Evolutionary conservation across 495 filamentous ascomycete genomes (phyloP), one percentile per base, ranked within the genome.

Genomic region (Coniosporium apollinis): DNA sequence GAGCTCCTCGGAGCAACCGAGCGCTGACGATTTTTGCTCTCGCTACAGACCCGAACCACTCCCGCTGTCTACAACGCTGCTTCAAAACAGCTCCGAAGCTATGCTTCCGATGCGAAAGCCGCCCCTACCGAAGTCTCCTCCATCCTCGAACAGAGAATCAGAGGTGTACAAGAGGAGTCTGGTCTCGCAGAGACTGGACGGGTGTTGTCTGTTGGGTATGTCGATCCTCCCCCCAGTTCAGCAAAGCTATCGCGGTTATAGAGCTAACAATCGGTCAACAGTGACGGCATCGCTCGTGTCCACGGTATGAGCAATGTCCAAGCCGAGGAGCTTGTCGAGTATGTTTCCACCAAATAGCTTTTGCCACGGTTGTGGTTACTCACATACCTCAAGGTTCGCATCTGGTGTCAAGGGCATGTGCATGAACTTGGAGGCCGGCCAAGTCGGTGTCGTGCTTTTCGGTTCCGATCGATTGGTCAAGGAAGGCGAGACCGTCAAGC

Each of bases 321-420:
- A 72, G 89, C 89, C 57, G 89, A 97, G 66, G 89, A 97, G 75
- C 79, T 97, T 58, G 89, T 97, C 57, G 91, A 97, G 89, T 97
- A 79, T 55, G 89, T 81, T 37, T 37, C 15, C 24, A 26, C 9
- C 2, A 26, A 2, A 26, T 2, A n/a, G 48, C 22, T 22, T 11
- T 16, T 28, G 19, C 18, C 10, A 1, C 28, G 4, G 33, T n/a
- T 6, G 19, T 1, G 40, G 30, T 46, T 45, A 56, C 62, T 71
- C 50, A 65, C 44, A 49, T 6, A 4, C 51, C 46, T 59, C 34
- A 28, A 39, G 89, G 72, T 97, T 97, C 71, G 84, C 89, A 52
- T 97, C 89, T 48, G 89, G 89, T 62, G 89, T 97, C 58, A 94
- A 94, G 76, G 89, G 89, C 61, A 97, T 97, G 89, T 96, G 91